Percentiles rank a stretch among this genome's conserved stretches.
Evolutionary conservation across 257 asterid species (phyloP).

Genomic region (Vinca minor): DNA sequence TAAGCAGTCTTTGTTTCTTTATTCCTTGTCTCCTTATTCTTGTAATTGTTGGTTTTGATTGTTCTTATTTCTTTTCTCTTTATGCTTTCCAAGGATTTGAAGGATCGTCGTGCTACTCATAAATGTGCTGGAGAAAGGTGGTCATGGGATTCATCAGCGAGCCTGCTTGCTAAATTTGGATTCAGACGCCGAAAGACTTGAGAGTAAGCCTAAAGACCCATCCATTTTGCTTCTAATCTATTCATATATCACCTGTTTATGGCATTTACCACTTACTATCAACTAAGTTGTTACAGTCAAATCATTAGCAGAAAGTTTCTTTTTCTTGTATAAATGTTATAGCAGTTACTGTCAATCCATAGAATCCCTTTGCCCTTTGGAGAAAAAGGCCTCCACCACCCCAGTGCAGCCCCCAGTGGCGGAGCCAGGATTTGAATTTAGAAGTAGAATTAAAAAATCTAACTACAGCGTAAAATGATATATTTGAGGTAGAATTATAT

Average conservation of each 20-base stretch:
- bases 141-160: background rate
- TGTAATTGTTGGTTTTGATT: background rate
- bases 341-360: background rate
- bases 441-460: no score
- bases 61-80: background rate
- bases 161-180: background rate
- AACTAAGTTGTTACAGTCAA: background rate
- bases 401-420: no score
- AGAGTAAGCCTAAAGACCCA: background rate
- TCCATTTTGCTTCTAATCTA: background rate
- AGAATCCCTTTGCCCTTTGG: no score
- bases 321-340: background rate
- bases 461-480: no score
- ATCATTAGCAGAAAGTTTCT: no score
- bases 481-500: no score
- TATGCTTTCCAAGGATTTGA: background rate
- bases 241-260: background rate
- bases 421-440: no score
- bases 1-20: background rate
- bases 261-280: background rate
- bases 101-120: background rate
- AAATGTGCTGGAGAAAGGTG: background rate
- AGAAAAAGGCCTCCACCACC: no score
- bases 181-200: background rate
- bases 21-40: background rate